Evolutionary conservation across 1,284 basidiomycete species (phyloP), one percentile per base, ranked within the genome.

Genomic region (Fomitopsis pinicola): DNA sequence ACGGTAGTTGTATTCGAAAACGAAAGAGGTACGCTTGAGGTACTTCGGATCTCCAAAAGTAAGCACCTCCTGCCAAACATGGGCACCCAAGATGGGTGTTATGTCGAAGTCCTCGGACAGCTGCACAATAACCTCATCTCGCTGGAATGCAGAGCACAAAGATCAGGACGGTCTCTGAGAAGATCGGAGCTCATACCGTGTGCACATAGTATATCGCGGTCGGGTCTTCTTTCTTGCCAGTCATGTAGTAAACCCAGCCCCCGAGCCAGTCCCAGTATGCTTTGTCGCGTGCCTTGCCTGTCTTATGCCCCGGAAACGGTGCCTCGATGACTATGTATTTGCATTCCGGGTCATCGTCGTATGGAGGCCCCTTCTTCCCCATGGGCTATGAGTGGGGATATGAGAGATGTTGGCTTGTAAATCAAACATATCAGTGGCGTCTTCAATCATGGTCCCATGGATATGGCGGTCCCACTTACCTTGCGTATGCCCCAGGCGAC

Each of bases 1-100:
- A 36, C 65, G 62, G 59, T 71, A 73, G 62, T 73, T 67, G 64
- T 69, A 74, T 57, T 69, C 68, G 57, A 74, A 74, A 6, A 74
- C 67, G 57, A 67, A 70, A 22, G 71, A 71, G 35, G 66, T 62
- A 15, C 62, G 64, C 36, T 68, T 40, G 33, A 30, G 55, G 57
- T 68, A 64, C 30, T 26, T 36, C 42, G 42, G 38, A 15, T 60
- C 45, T 2, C 60, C 63, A 9, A 36, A 48, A 5, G 36, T 42
- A 42, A 69, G 62, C 38, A 71, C 65, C 35, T 60, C 59, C 7
- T 60, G 59, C 72, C 72, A 74, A 1, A 64, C 57, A 46, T 74
- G 73, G 15, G 65, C 66, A 14, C 73, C 73, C 38, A 73, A 60
- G 22, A 72, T 63, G 2, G 67, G 66, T 10, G 57, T 62, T 46